phyloP scores from a whole-genome alignment of 2,329 filamentous ascomycete species.

The Pestalotiopsis sp. region DNA sequence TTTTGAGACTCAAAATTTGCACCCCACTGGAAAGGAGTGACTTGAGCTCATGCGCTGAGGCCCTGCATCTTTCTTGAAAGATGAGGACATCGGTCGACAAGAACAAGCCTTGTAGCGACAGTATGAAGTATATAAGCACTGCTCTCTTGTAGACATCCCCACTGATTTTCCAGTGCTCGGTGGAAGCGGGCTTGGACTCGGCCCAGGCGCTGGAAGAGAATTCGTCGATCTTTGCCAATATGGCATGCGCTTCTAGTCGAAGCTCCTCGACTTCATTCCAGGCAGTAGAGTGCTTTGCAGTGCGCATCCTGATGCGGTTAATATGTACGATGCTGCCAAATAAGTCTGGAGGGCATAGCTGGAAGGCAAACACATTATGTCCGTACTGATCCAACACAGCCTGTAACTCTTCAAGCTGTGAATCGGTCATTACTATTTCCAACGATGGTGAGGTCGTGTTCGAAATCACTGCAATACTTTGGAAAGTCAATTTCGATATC shows the following conservation, averaged over 20 bases:
- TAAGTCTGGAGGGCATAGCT: slow-evolving; percentile 31
- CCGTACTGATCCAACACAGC: not conserved
- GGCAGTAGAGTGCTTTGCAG: slow-evolving; percentile 14
- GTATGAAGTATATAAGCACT: not conserved
- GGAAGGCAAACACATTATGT: slow-evolving; percentile 20
- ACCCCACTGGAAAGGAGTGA: slow-evolving; percentile 8
- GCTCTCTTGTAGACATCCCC: not conserved
- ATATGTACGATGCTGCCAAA: slow-evolving; percentile 36
- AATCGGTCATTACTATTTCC: not conserved
- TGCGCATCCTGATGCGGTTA: slow-evolving; percentile 34
- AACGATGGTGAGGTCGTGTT: not conserved
- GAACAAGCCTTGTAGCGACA: not conserved
- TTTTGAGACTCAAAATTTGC: slow-evolving; percentile 19
- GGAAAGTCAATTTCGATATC: not conserved
- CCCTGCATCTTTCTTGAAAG: not conserved
- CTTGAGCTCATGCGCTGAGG: not conserved
- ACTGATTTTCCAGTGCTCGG: not conserved
- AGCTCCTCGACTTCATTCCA: not conserved
- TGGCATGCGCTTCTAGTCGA: not conserved
- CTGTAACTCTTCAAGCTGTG: not conserved
- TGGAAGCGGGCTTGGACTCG: not conserved
- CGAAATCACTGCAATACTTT: not conserved
- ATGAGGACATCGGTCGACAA: not conserved
- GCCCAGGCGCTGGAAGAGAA: not conserved
- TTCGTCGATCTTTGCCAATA: not conserved